Base-by-base conservation (phyloP, 1,139 yeast species). In the Pichia sp. region DNA sequence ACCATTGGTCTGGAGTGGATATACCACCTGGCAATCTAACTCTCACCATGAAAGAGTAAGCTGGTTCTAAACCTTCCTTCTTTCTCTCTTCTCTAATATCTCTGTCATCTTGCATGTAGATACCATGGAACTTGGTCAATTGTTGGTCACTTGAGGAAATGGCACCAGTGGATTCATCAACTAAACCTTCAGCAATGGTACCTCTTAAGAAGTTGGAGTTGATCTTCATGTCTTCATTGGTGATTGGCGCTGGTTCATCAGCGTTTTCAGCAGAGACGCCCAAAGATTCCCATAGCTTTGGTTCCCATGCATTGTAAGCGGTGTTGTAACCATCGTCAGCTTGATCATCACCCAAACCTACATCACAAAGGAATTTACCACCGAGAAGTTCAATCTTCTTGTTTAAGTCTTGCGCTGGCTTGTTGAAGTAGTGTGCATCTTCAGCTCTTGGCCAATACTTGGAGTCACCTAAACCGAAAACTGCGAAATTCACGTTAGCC, bases 51-150 rank as follows among this genome's bases (percentile, higher is more conserved):
- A 91, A 91, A 16, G 94, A 73, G 59, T 85, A 91, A 33, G 94
- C 94, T 18, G 98, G 97, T 63, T 91, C 98, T 47, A 84, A 61
- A 32, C 97, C 97, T 58, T 84, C 84, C 33, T 85, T 74, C 64
- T 87, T 88, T 57, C 97, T 79, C 49, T 84, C 83, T 41, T 88
- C 97, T 60, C 97, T 77, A 41, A 91, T 69, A 62, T 91, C 98
- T 65, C 98, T 85, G 59, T 91, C 97, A 61, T 91, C 97, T 67
- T 91, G 98, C 95, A 88, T 87, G 61, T 91, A 91, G 49, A 88
- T 87, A 63, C 98, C 98, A 59, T 91, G 97, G 74, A 91, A 91
- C 63, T 91, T 91, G 49, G 96, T 87, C 59, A 91, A 65, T 63
- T 87, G 96, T 64, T 87, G 95, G 61, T 87, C 96, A 41, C 74